Percentiles rank a stretch among this genome's conserved stretches.
These are phyloP conservation scores for Pichia sp. DNA, from an alignment of 1,139 yeast genomes.

Conservation along the genomic window DNA sequence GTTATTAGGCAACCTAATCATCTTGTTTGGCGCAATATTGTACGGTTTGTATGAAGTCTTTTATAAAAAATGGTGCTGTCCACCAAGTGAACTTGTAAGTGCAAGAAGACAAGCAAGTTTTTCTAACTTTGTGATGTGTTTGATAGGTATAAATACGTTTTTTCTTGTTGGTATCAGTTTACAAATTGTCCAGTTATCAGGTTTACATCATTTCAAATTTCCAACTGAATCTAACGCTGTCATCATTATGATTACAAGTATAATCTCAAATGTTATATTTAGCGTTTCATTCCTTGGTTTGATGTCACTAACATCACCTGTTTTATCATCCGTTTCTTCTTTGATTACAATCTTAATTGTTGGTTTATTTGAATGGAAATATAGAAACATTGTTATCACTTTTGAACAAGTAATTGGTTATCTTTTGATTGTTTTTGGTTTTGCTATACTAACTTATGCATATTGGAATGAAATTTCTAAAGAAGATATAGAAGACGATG, in stretches of 20 bases:
- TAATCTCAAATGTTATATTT: conserved; percentile 58
- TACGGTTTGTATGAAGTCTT: conserved; percentile 84
- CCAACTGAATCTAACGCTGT: conserved; percentile 42
- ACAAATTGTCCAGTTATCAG: conserved; percentile 45
- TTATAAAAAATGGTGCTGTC: conserved; percentile 70
- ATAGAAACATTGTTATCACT: conserved; percentile 54
- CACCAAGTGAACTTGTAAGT: conserved; percentile 55
- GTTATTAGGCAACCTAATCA: conserved; percentile 63
- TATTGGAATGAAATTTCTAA: conserved; percentile 70
- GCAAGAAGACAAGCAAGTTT: conserved; percentile 51
- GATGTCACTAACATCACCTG: conserved; percentile 84
- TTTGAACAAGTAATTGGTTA: conserved; percentile 50
- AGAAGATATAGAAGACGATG: conserved; percentile 51
- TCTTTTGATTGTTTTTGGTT: conserved; percentile 56
- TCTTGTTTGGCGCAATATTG: conserved; percentile 69
- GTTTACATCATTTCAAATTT: conserved; percentile 52
- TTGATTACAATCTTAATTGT: conserved; percentile 72
- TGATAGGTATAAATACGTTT: conserved; percentile 56
- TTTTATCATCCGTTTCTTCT: conserved; percentile 76
- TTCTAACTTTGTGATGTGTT: conserved; percentile 49
- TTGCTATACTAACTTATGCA: conserved; percentile 60
- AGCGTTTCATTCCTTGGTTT: conserved; percentile 69
- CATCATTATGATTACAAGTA: conserved; percentile 43
- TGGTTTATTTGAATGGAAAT: conserved; percentile 68
- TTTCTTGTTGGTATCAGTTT: conserved; percentile 44